Evolutionary conservation across 2,329 filamentous ascomycete genomes (phyloP).

Genomic region (Epichloe typhina): DNA sequence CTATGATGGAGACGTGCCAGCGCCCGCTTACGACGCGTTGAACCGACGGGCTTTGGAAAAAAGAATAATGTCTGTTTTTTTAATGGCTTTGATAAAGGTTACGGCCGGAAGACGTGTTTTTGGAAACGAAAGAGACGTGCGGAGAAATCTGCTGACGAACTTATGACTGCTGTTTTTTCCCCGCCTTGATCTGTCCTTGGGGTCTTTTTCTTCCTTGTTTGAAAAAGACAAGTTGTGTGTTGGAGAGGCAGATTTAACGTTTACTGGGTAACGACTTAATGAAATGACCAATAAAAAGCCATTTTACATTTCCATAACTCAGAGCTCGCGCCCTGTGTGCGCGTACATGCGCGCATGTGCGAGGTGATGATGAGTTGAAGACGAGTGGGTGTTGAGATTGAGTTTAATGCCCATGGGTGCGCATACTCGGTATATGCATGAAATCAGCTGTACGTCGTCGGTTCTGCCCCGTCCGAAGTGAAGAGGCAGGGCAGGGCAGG

Average conservation of each 20-base stretch:
- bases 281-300: slow-evolving; percentile 27
- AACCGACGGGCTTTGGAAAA: slow-evolving; percentile 29
- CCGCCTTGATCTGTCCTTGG: slow-evolving; percentile 6
- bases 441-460: background rate
- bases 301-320: slow-evolving; percentile 9
- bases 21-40: slow-evolving; percentile 36
- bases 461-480: background rate
- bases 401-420: background rate
- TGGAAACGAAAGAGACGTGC: slow-evolving; percentile 14
- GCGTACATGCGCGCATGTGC: no score
- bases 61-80: slow-evolving; percentile 22
- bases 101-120: slow-evolving; percentile 9
- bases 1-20: slow-evolving; percentile 48
- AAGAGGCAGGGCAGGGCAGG: no score
- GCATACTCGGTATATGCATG: background rate
- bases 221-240: slow-evolving; percentile 18
- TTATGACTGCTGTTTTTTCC: slow-evolving; percentile 18
- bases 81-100: slow-evolving; percentile 9
- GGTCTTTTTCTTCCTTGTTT: slow-evolving; percentile 9
- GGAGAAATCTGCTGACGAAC: slow-evolving; percentile 20
- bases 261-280: slow-evolving; percentile 26
- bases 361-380: background rate
- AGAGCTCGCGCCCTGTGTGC: no score
- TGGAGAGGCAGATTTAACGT: slow-evolving; percentile 18
- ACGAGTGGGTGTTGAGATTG: background rate